These are phyloP conservation scores for Stephanocyclus meneghinianus DNA, from an alignment of 352 stramenopile species.

Conservation along the genomic window DNA sequence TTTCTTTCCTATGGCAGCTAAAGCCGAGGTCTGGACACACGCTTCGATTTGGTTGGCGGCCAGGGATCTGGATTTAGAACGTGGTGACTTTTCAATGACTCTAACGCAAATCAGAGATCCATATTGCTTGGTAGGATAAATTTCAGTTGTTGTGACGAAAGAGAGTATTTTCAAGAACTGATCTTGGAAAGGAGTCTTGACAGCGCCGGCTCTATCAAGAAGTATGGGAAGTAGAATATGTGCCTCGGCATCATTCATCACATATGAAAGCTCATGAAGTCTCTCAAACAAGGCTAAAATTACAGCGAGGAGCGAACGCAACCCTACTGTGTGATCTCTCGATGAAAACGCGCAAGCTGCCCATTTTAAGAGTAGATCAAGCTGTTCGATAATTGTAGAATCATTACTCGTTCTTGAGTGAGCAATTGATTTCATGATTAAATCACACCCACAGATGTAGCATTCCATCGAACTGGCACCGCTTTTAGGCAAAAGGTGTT, in stretches of 20 bases:
- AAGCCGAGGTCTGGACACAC: slow-evolving; percentile 64
- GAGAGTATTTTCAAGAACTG: slow-evolving; percentile 66
- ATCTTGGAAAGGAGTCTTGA: slow-evolving; percentile 78
- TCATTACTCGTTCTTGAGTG: slow-evolving; percentile 52
- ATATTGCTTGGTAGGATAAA: slow-evolving; percentile 62
- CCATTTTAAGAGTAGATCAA: slow-evolving; percentile 82
- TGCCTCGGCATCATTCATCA: slow-evolving; percentile 64
- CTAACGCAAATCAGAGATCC: slow-evolving; percentile 71
- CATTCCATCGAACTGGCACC: slow-evolving; percentile 81
- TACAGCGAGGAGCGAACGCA: slow-evolving; percentile 67
- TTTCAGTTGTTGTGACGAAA: slow-evolving; percentile 52
- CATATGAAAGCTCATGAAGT: slow-evolving; percentile 65
- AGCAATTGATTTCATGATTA: slow-evolving; percentile 66
- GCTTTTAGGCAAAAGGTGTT: slow-evolving; percentile 69
- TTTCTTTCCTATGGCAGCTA: slow-evolving; percentile 76
- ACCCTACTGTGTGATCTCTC: slow-evolving; percentile 75
- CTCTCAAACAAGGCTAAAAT: slow-evolving; percentile 53
- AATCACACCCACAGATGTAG: slow-evolving; percentile 65
- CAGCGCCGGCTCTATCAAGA: slow-evolving; percentile 72
- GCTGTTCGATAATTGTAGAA: slow-evolving; percentile 60
- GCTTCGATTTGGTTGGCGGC: slow-evolving; percentile 61
- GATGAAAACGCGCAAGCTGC: slow-evolving; percentile 64
- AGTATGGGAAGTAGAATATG: slow-evolving; percentile 70
- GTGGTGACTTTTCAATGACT: slow-evolving; percentile 64
- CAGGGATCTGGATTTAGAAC: slow-evolving; percentile 47